Percentiles rank a stretch among this genome's conserved stretches.
Evolutionary conservation across 2,329 filamentous ascomycete species (phyloP).

Genomic region (Phyllosticta ampelicida): DNA sequence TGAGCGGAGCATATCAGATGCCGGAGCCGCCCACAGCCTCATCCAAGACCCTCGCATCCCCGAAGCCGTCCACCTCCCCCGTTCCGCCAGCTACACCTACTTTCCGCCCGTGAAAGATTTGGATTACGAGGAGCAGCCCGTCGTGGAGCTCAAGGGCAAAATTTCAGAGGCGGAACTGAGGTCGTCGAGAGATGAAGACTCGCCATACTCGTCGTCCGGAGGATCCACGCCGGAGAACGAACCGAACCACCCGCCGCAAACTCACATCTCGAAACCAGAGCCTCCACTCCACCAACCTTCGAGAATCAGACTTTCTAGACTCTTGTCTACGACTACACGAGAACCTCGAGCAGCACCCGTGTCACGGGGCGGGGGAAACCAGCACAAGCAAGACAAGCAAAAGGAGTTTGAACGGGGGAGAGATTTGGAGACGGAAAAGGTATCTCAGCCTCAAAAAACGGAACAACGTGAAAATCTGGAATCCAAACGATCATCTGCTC

Average conservation of each 20-base stretch:
- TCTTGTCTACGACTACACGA: constrained; percentile 4
- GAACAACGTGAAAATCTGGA: neutral
- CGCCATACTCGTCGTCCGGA: constrained; percentile 31
- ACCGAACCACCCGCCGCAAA: constrained; percentile 19
- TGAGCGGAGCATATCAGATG: constrained; percentile 9
- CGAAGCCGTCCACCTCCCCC: constrained; percentile 23
- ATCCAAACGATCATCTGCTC: neutral
- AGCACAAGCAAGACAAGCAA: constrained; percentile 1
- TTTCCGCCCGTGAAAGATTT: constrained; percentile 27
- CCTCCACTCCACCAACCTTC: constrained; percentile 10
- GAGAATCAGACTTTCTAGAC: constrained; percentile 20
- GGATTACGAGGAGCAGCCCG: constrained; percentile 21
- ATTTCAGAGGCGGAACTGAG: constrained; percentile 25
- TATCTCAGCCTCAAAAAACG: neutral
- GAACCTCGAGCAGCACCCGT: neutral
- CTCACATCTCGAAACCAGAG: neutral
- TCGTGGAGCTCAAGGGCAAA: constrained; percentile 20
- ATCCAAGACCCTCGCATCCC: constrained; percentile 14
- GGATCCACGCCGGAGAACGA: constrained; percentile 35
- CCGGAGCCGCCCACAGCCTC: constrained; percentile 1
- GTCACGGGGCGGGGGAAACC: neutral
- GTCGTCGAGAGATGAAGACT: constrained; percentile 19
- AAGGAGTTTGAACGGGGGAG: neutral
- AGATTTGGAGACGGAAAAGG: neutral
- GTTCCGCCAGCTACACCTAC: constrained; percentile 32